Base-by-base conservation (phyloP, 257 asterid species). In the Lavandula angustifolia region DNA sequence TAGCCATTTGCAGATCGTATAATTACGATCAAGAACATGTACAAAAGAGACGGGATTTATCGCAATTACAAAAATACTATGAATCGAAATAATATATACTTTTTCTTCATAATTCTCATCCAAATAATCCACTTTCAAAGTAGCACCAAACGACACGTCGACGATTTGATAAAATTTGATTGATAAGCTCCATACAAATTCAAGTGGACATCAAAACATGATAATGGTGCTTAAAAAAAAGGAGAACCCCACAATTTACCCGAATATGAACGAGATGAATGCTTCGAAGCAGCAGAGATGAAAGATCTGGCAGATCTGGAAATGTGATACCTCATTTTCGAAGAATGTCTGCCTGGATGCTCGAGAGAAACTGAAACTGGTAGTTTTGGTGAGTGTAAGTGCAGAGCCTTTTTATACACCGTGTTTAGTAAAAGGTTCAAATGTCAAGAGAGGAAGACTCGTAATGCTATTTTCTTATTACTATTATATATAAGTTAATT, bases 281-380 rank as follows among this genome's bases (percentile, higher is more conserved):
- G 95, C 83, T 87, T 92, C 0, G 94, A 81, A 54, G 92, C 85
- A 62, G 94, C 84, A 14, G 95, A 80, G 34, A 88, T 60, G 64
- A 94, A 52, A 33, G 86, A 79, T 74, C 88, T 84, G 4, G 95
- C 95, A 55, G 96, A 90, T 94, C 95, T 87, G 92, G 68, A 62
- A 67, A 87, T 79, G 74, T 84, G 98, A 64, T 95, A 81, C 84
- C 85, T 87, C 99, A 90, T 94, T 54, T 72, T 75, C 5, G 42
- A 48, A 51, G 60, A 68, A 72, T 6, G 38, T 6, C 43, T 34
- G 60, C 37, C 17, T 12, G 16, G 64, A 62, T 48, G 46, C 32
- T 13, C 4, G 64, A 57, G 73, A 60, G 66, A 73, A 27, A 48
- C 60, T 38, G 27, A 31, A 42, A 69, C 4, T 35, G 60, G 64